A percentile compares a stretch with the other conserved stretches of the same genome.
Evolutionary conservation across 2,329 filamentous ascomycete species (phyloP).

Genomic region (Cordyceps pruinosa): DNA sequence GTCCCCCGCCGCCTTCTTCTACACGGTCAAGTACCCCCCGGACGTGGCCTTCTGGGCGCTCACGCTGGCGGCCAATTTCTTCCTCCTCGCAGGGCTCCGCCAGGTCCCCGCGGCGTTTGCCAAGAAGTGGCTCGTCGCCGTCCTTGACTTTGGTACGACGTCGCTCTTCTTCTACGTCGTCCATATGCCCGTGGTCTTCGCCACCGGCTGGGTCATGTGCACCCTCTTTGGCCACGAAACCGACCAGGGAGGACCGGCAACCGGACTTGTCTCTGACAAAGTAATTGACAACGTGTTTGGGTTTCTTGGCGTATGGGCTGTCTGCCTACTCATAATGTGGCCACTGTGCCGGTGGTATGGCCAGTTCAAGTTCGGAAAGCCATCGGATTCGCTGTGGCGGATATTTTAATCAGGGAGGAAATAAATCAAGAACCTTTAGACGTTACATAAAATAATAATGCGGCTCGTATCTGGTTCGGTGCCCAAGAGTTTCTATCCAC

Average conservation of each 20-base stretch:
- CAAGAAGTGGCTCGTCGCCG: slow-evolving; percentile 23
- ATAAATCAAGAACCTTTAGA: neutral
- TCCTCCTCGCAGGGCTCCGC: slow-evolving; percentile 32
- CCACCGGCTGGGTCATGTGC: slow-evolving; percentile 20
- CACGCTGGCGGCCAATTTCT: slow-evolving; percentile 32
- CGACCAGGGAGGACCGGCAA: slow-evolving; percentile 20
- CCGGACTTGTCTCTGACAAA: slow-evolving; percentile 18
- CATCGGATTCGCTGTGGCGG: slow-evolving; percentile 38
- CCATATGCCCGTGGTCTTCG: slow-evolving; percentile 31
- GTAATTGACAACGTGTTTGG: slow-evolving; percentile 33
- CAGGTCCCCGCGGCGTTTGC: slow-evolving; percentile 26
- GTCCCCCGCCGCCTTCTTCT: slow-evolving; percentile 37
- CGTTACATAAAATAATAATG: neutral
- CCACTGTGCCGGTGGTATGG: slow-evolving; percentile 36
- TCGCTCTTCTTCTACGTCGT: slow-evolving; percentile 40
- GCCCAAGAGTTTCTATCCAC: neutral
- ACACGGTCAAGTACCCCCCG: slow-evolving; percentile 40
- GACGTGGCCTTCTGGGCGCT: slow-evolving; percentile 40
- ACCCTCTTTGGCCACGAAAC: slow-evolving; percentile 29
- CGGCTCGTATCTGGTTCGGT: neutral
- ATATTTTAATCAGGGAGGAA: slow-evolving; percentile 30
- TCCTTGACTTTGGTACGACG: slow-evolving; percentile 38
- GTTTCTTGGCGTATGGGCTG: slow-evolving; percentile 31
- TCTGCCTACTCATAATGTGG: slow-evolving; percentile 32
- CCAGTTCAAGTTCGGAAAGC: slow-evolving; percentile 34